A percentile compares a stretch with the other conserved stretches of the same genome.
Conservation (phyloP, 163 green algal genomes). For the Chloromonas sp. region DNA sequence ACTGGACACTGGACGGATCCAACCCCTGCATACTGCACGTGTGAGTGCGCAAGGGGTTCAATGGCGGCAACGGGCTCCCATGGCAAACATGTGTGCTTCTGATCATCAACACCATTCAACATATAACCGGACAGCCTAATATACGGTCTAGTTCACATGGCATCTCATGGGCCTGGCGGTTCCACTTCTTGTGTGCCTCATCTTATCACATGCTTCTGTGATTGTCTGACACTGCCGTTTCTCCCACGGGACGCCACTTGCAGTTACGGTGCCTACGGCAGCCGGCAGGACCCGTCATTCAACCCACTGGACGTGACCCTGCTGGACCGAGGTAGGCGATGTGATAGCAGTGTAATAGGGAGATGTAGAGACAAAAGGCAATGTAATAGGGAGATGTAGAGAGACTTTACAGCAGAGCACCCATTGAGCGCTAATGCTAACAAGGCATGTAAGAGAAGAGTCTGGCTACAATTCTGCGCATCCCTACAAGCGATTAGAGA, state of each 20-base stretch:
- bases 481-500: no score
- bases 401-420: no score
- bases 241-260: background rate
- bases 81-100: background rate
- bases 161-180: background rate
- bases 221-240: background rate
- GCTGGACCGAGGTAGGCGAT: constrained; percentile 35
- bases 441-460: no score
- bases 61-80: no score
- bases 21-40: background rate
- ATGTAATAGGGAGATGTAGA: no score
- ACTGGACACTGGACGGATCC: background rate
- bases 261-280: constrained; percentile 55
- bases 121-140: background rate
- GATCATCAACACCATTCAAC: background rate
- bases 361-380: no score
- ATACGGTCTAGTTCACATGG: background rate
- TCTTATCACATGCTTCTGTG: background rate
- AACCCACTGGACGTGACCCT: constrained; percentile 34
- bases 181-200: background rate
- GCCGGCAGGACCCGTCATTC: constrained; percentile 34
- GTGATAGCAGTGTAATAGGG: no score
- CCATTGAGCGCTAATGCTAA: no score
- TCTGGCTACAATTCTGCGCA: no score
- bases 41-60: background rate